phyloP scores from a whole-genome alignment of 1,284 basidiomycete species.

The Leccinum pachyderme region DNA sequence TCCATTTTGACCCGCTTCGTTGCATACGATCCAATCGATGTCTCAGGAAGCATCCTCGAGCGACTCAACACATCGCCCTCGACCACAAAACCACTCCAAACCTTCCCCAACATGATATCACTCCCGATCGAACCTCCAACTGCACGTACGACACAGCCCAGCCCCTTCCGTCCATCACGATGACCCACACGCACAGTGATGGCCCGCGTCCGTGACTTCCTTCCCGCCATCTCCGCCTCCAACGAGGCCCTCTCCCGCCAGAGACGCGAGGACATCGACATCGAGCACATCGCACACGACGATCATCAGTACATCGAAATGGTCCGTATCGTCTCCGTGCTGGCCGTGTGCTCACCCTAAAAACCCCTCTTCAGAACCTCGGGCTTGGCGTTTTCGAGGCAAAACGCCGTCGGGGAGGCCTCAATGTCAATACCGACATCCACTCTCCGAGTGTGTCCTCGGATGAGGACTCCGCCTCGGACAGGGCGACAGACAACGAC shows the following conservation, averaged over 20 bases:
- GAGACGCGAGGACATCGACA: slow-evolving; percentile 58
- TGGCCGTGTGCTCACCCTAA: slow-evolving; percentile 3
- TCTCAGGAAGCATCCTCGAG: slow-evolving; percentile 28
- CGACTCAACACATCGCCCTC: slow-evolving; percentile 20
- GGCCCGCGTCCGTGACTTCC: slow-evolving; percentile 59
- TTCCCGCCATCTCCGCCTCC: slow-evolving; percentile 61
- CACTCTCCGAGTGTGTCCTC: slow-evolving; percentile 5
- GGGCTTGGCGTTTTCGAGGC: slow-evolving; percentile 63
- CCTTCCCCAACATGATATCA: slow-evolving; percentile 17
- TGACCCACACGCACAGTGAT: slow-evolving; percentile 43
- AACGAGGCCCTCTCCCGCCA: slow-evolving; percentile 50
- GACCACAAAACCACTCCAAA: not conserved
- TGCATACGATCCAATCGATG: not conserved
- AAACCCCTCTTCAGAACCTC: slow-evolving; percentile 47
- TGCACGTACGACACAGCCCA: slow-evolving; percentile 32
- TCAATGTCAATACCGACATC: not conserved
- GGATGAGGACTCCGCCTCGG: slow-evolving; percentile 8
- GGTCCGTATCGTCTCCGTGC: slow-evolving; percentile 40
- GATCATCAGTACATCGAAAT: slow-evolving; percentile 61
- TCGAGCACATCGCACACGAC: slow-evolving; percentile 52
- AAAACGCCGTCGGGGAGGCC: slow-evolving; percentile 12
- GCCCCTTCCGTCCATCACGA: not conserved
- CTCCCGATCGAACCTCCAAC: slow-evolving; percentile 24
- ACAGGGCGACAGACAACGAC: not conserved
- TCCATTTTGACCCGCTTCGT: not conserved